phyloP scores from a whole-genome alignment of 2,329 filamentous ascomycete genomes.

The Aspergillus caelatus region DNA sequence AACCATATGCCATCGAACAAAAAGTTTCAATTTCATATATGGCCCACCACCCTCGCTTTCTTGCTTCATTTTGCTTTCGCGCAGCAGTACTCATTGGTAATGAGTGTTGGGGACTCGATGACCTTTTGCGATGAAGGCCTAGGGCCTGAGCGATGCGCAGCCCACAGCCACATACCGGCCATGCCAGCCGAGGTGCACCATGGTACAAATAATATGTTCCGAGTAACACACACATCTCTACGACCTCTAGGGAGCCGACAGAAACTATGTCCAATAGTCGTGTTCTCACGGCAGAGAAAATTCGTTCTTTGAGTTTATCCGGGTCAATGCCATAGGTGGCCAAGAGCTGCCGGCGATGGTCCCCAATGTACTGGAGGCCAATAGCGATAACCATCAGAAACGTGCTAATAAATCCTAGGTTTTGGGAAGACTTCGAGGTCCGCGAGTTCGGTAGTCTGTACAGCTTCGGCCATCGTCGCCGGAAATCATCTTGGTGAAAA shows the following conservation, averaged over 20 bases:
- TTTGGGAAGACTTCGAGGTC: background rate
- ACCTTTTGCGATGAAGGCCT: slow-evolving; percentile 31
- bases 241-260: slow-evolving; percentile 30
- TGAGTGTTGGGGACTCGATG: background rate
- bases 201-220: slow-evolving; percentile 44
- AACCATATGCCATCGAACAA: slow-evolving; percentile 46
- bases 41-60: slow-evolving; percentile 47
- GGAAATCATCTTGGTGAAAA: slow-evolving; percentile 40
- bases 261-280: slow-evolving; percentile 29
- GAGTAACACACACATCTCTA: slow-evolving; percentile 39
- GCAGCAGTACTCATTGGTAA: background rate
- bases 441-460: slow-evolving; percentile 3
- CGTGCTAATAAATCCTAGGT: slow-evolving; percentile 21
- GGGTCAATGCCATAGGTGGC: slow-evolving; percentile 3
- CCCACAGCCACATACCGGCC: slow-evolving; percentile 43
- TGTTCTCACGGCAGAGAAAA: slow-evolving; percentile 18
- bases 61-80: slow-evolving; percentile 23
- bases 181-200: slow-evolving; percentile 39
- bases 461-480: slow-evolving; percentile 21
- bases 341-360: slow-evolving; percentile 14
- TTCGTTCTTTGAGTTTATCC: slow-evolving; percentile 14
- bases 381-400: slow-evolving; percentile 30
- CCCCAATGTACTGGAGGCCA: slow-evolving; percentile 25
- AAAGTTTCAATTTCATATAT: slow-evolving; percentile 47
- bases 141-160: slow-evolving; percentile 41